These are phyloP conservation scores for Paratinospora sagittata DNA, from an alignment of 164 flowering plant species.

Conservation along the genomic window DNA sequence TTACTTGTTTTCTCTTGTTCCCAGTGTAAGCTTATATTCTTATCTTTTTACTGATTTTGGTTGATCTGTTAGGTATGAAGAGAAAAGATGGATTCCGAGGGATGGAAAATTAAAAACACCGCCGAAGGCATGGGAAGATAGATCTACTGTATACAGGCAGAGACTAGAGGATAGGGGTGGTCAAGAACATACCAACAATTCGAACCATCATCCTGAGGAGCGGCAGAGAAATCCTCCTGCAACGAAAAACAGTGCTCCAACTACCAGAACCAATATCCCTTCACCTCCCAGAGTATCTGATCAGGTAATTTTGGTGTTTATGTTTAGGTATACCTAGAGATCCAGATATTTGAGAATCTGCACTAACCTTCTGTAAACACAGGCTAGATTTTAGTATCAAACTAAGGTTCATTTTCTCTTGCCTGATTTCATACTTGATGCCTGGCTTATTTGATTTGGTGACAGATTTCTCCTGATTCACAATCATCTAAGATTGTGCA, in stretches of 20 bases:
- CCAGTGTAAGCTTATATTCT: neutral
- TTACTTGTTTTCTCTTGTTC: neutral
- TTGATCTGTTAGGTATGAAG: slow-evolving; percentile 63
- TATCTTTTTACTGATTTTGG: neutral
- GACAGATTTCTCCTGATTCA: slow-evolving; percentile 39
- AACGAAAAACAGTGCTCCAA: slow-evolving; percentile 29
- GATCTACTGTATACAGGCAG: slow-evolving; percentile 33
- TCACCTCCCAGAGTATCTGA: slow-evolving; percentile 56
- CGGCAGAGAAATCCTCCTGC: slow-evolving; percentile 32
- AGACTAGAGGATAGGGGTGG: slow-evolving; percentile 40
- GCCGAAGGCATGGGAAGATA: slow-evolving; percentile 44
- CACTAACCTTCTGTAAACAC: too few species aligned
- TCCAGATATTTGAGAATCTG: neutral
- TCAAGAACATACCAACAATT: slow-evolving; percentile 23
- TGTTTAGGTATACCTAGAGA: neutral
- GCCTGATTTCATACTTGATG: neutral
- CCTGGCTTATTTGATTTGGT: slow-evolving; percentile 9
- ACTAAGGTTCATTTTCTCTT: neutral
- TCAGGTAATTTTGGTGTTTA: slow-evolving; percentile 38
- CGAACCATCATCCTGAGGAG: slow-evolving; percentile 42
- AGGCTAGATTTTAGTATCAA: too few species aligned
- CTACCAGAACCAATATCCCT: slow-evolving; percentile 43
- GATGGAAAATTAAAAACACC: slow-evolving; percentile 56
- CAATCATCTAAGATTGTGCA: slow-evolving; percentile 33
- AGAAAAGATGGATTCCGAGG: slow-evolving; percentile 84